These are phyloP conservation scores for Fusarium fujikuroi DNA, from an alignment of 2,329 filamentous ascomycete genomes.

Conservation along the genomic window DNA sequence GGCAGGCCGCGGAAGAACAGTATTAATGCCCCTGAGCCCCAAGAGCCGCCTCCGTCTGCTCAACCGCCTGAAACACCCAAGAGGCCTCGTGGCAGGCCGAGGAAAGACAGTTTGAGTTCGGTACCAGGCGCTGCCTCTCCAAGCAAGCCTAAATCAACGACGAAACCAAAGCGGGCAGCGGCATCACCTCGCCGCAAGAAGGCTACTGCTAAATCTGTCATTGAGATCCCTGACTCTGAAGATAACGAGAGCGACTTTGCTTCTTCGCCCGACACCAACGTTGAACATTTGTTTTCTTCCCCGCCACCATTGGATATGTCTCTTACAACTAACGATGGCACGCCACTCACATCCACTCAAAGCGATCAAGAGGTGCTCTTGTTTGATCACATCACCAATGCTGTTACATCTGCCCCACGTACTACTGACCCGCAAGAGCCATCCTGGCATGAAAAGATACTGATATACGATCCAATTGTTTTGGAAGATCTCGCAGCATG, in stretches of 20 bases:
- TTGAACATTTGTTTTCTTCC: constrained; percentile 57
- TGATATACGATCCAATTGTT: constrained; percentile 91
- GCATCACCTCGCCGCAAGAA: constrained; percentile 30
- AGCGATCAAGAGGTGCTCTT: constrained; percentile 57
- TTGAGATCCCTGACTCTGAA: constrained; percentile 66
- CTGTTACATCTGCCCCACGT: constrained; percentile 62
- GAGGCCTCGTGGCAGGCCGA: constrained; percentile 54
- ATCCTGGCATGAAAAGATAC: constrained; percentile 91
- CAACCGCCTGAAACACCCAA: constrained; percentile 50
- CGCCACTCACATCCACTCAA: constrained; percentile 52
- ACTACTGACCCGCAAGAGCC: constrained; percentile 62
- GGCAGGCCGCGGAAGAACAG: constrained; percentile 51
- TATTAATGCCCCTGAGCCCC: constrained; percentile 34
- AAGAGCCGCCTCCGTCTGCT: constrained; percentile 51
- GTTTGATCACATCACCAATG: constrained; percentile 65
- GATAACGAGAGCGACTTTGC: constrained; percentile 48
- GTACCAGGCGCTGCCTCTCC: not conserved
- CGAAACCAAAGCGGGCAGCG: constrained; percentile 20
- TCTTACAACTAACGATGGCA: constrained; percentile 57
- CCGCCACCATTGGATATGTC: constrained; percentile 56
- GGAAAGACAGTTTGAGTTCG: constrained; percentile 47
- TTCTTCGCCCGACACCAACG: constrained; percentile 50
- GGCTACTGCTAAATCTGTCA: constrained; percentile 22
- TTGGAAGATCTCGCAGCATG: constrained; percentile 86
- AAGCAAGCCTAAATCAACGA: constrained; percentile 10